Evolutionary conservation across 116 monocot genomes (phyloP).

Genomic region (Papilionanthe hybrid): DNA sequence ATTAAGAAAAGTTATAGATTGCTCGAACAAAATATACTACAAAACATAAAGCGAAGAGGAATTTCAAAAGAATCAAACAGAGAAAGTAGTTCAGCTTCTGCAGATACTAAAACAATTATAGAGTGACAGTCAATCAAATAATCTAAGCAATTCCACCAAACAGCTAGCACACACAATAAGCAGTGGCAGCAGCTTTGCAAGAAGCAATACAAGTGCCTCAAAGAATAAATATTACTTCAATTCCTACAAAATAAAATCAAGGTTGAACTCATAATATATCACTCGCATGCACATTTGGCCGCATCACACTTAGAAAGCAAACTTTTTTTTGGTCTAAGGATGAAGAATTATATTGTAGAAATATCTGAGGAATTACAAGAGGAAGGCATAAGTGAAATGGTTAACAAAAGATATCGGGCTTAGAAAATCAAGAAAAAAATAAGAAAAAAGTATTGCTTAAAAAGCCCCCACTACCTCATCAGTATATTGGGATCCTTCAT

Average conservation of each 20-base stretch:
- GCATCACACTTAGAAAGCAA: not conserved
- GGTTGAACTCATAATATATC: not conserved
- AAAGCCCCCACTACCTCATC: constrained; percentile 41
- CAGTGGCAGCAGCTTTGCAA: too few species aligned
- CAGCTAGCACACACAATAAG: too few species aligned
- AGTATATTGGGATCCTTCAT: constrained; percentile 46
- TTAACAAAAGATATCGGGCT: not conserved
- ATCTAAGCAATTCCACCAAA: too few species aligned
- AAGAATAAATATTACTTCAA: too few species aligned
- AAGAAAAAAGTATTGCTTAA: not conserved
- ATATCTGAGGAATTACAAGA: not conserved
- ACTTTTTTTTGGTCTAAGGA: not conserved
- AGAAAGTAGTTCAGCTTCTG: too few species aligned
- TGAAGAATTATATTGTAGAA: not conserved
- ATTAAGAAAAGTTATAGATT: too few species aligned
- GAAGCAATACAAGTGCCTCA: too few species aligned
- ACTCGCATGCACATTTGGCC: not conserved
- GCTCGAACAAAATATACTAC: too few species aligned
- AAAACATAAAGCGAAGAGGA: too few species aligned
- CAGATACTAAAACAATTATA: too few species aligned
- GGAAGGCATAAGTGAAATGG: not conserved
- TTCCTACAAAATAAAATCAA: not conserved
- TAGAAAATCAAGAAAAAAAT: not conserved
- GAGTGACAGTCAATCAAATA: too few species aligned
- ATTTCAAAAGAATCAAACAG: too few species aligned